Evolutionary conservation across 108 stramenopile species (phyloP).

Genomic region (Skeletonema potamos): DNA sequence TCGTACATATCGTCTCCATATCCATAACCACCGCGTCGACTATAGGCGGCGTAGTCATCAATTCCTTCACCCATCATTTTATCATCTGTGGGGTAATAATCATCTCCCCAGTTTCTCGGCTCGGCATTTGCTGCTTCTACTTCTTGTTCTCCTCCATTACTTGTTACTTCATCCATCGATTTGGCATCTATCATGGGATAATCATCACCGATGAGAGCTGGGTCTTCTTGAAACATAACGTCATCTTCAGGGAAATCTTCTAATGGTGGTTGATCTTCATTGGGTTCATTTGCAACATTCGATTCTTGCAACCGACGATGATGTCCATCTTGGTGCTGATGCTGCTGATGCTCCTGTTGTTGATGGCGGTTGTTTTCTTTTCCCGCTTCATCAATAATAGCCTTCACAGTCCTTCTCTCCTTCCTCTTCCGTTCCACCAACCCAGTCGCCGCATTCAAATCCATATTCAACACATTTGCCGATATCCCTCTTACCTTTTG

Average conservation of each 20-base stretch:
- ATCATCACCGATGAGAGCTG: slow-evolving; percentile 26
- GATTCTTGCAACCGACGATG: slow-evolving; percentile 47
- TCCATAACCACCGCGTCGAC: slow-evolving; percentile 28
- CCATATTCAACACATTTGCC: slow-evolving; percentile 67
- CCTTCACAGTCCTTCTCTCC: slow-evolving; percentile 11
- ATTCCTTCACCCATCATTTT: slow-evolving; percentile 6
- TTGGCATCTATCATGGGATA: not conserved
- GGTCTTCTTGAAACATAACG: slow-evolving; percentile 27
- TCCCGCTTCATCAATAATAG: slow-evolving; percentile 1
- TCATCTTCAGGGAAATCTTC: slow-evolving; percentile 23
- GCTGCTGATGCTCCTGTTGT: not conserved
- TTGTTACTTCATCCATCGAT: not conserved
- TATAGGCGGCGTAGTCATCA: slow-evolving; percentile 30
- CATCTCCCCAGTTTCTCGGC: slow-evolving; percentile 20
- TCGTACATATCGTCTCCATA: slow-evolving; percentile 44
- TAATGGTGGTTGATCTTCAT: not conserved
- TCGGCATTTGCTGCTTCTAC: not conserved
- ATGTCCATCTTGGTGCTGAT: not conserved
- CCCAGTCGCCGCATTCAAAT: slow-evolving; percentile 41
- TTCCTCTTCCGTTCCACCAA: slow-evolving; percentile 54
- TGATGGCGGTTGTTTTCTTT: too few relatives aligned
- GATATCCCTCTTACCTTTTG: slow-evolving; percentile 58
- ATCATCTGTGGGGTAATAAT: slow-evolving; percentile 24
- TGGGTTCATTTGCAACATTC: slow-evolving; percentile 2
- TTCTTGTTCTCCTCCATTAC: slow-evolving; percentile 22